Conservation (phyloP, 106 monocot genomes). For the Apostasia shenzhenica region DNA sequence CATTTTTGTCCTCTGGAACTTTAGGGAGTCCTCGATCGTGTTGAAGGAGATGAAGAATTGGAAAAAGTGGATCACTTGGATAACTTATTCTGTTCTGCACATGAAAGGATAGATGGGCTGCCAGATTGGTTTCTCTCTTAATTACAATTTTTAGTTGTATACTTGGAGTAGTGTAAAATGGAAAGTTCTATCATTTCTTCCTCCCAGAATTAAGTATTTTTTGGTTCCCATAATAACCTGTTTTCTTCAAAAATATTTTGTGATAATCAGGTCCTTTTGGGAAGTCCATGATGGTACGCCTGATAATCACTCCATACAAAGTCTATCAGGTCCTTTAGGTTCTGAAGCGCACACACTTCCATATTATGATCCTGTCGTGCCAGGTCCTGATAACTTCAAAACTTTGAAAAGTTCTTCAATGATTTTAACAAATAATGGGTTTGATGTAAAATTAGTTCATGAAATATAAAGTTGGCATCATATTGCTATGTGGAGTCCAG, state of each 20-base stretch:
- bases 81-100: conserved; percentile 55
- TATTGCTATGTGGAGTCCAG: conserved; percentile 21
- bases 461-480: neutral
- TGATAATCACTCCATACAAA: conserved; percentile 54
- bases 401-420: no score
- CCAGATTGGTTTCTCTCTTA: no score
- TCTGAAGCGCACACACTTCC: conserved; percentile 33
- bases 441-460: no score
- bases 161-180: no score
- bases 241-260: neutral
- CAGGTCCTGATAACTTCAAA: conserved; percentile 26
- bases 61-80: conserved; percentile 79
- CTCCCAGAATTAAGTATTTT: no score
- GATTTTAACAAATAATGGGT: no score
- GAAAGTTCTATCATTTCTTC: no score
- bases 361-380: conserved; percentile 74
- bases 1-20: neutral
- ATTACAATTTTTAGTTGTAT: no score
- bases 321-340: conserved; percentile 46
- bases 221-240: no score
- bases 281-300: conserved; percentile 76
- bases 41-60: conserved; percentile 87
- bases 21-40: conserved; percentile 75
- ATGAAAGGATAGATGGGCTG: conserved; percentile 9
- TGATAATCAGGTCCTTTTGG: conserved; percentile 62